Base-by-base conservation (phyloP, 768 basidiomycete species). In the Leccinum obscurum region DNA sequence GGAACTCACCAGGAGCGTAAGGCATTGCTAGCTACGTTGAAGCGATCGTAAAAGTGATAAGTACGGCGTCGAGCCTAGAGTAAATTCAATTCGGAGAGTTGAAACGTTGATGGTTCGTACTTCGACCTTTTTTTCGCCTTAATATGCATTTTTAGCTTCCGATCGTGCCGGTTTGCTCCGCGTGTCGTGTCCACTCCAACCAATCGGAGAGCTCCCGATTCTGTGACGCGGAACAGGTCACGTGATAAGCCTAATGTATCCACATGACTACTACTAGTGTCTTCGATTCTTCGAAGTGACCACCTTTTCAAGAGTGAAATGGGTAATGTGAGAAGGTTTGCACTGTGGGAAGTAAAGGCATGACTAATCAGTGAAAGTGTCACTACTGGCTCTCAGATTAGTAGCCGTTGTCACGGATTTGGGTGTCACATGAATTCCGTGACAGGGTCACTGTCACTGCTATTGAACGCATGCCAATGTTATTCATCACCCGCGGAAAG, bases 1-100 rank as follows among this genome's bases (percentile, higher is more conserved):
- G 28, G 24, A 44, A 71, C 81, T 9, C 14, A 81, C 81, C 81
- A 55, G 75, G 20, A 68, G 76, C 53, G 72, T 65, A 81, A 75
- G 79, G 73, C 81, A 83, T 83, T 39, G 56, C 26, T 6, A 58
- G 24, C 59, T 28, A 22, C 11, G 61, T 69, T 50, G 41, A 58
- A 17, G 53, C 49, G 24, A 34, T 44, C 37, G 20, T 48, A 51
- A 58, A 52, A 44, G 41, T 34, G 9, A 46, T 13, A 34, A 59
- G 53, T 30, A 56, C 13, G 44, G 37, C 44, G 56, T 52, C 22
- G 44, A 64, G 64, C 62, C 55, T 44, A 44, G 4, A 49, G n/a
- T n/a, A 17, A 37, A 37, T 9, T n/a, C 37, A 39, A 17, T 9
- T 4, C 39, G 9, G 39, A n/a, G 9, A n/a, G 41, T 44, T 30